phyloP scores from a whole-genome alignment of 2,329 filamentous ascomycete genomes.

The Aureobasidium sp. region DNA sequence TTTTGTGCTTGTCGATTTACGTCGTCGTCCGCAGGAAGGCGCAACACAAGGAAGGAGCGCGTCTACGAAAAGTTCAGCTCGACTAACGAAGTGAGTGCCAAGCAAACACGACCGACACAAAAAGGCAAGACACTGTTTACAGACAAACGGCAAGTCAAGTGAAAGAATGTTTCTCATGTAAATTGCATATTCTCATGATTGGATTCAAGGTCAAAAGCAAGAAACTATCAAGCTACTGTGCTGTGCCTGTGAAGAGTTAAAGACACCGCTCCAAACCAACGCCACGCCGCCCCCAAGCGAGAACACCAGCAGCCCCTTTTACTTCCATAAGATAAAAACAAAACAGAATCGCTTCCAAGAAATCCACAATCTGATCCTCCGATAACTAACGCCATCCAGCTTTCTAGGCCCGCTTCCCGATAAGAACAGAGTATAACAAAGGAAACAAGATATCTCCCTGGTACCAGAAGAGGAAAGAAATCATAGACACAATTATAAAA shows the following conservation, averaged over 20 bases:
- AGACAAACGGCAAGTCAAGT: not conserved
- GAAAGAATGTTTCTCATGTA: not conserved
- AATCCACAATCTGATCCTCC: not conserved
- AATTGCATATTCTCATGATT: slow-evolving; percentile 2
- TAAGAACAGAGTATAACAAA: not conserved
- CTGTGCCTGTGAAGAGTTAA: not conserved
- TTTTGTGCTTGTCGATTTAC: not conserved
- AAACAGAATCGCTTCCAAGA: not conserved
- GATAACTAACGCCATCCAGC: not conserved
- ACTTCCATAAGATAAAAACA: not conserved
- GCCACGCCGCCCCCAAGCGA: not conserved
- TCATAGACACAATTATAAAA: not conserved
- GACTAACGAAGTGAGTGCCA: not conserved
- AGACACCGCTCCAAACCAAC: not conserved
- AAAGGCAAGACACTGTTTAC: not conserved
- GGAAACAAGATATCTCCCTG: slow-evolving; percentile 1
- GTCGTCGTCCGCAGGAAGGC: not conserved
- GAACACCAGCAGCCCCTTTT: not conserved
- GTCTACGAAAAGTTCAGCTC: not conserved
- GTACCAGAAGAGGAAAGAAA: slow-evolving; percentile 5
- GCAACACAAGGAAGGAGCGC: slow-evolving; percentile 2
- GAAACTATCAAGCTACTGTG: slow-evolving; percentile 1
- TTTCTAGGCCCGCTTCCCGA: not conserved
- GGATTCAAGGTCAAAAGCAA: not conserved
- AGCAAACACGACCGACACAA: not conserved